Evolutionary conservation across 2,329 filamentous ascomycete genomes (phyloP), one percentile per base, ranked within the genome.

Genomic region (Talaromyces pinophilus): DNA sequence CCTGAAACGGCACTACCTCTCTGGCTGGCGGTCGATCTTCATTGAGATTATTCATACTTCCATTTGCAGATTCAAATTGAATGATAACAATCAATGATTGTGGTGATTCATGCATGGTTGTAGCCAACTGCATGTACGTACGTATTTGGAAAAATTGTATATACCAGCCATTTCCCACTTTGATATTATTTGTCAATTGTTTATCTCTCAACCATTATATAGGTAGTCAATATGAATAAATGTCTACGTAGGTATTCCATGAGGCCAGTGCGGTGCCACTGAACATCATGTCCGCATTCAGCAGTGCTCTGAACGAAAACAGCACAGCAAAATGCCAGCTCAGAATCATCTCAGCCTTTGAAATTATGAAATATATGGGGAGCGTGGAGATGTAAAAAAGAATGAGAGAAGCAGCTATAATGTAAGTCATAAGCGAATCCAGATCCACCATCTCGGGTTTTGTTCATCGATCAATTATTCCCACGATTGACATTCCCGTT

Each of bases 211-310:
- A 35, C 10, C 33, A 35, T 35, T 35, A 35, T 35, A 10, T 35
- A 35, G 33, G 10, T 35, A 35, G 11, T 35, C 33, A 10, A 30
- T 52, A 52, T 7, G 10, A 5, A 30, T 13, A 15, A 11, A 30
- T 13, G 25, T 52, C 48, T 52, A 17, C 5, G 5, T 52, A 52
- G 15, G 15, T 30, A 52, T 33, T 52, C 25, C 6, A 30, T 54
- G 46, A 62, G 60, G 60, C 60, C 60, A 54, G 30, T 62, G 46
- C 60, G 46, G 30, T 46, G 30, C 59, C 33, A 46, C 19, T 15
- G 57, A 60, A 60, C 38, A 60, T 46, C 35, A 60, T 60, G 40
- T n/a, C 57, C 40, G 28, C 25, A 44, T 60, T 44, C 57, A 60
- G 57, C 57, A 60, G 35, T 35, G 33, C 33, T 40, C 40, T 46